These are phyloP conservation scores for Aspergillus homomorphus DNA, from an alignment of 495 filamentous ascomycete genomes.

Conservation along the genomic window DNA sequence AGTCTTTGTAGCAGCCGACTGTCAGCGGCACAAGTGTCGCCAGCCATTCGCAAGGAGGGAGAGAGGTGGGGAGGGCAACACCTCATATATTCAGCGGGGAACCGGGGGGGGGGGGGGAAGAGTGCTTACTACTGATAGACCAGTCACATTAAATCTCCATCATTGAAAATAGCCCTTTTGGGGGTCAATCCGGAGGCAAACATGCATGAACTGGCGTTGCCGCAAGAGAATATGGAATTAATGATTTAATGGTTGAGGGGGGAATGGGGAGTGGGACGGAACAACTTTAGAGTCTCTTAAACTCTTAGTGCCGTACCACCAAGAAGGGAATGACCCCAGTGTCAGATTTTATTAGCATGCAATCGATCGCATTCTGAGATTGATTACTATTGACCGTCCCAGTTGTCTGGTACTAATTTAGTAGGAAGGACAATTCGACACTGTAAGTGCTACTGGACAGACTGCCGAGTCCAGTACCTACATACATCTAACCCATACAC, in stretches of 20 bases:
- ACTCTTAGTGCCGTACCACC: neutral
- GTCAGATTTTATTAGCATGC: neutral
- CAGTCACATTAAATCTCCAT: neutral
- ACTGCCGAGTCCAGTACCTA: no score
- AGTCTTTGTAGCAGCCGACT: neutral
- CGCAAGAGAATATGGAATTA: conserved; percentile 9
- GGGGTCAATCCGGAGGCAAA: conserved; percentile 9
- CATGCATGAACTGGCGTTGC: conserved; percentile 24
- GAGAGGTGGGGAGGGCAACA: no score
- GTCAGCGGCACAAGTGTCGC: neutral
- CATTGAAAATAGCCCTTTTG: neutral
- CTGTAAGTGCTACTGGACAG: no score
- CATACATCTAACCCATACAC: no score
- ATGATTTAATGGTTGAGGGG: neutral
- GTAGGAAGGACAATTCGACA: no score
- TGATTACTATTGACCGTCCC: neutral
- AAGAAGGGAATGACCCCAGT: neutral
- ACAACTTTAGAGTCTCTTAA: neutral
- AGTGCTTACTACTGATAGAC: neutral
- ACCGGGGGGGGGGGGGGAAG: neutral
- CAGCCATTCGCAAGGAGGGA: no score
- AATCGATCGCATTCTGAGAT: neutral
- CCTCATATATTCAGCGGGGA: no score
- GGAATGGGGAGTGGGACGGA: neutral
- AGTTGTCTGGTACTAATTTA: neutral